phyloP scores from a whole-genome alignment of 768 basidiomycete genomes.

The Boletus bicolor region DNA sequence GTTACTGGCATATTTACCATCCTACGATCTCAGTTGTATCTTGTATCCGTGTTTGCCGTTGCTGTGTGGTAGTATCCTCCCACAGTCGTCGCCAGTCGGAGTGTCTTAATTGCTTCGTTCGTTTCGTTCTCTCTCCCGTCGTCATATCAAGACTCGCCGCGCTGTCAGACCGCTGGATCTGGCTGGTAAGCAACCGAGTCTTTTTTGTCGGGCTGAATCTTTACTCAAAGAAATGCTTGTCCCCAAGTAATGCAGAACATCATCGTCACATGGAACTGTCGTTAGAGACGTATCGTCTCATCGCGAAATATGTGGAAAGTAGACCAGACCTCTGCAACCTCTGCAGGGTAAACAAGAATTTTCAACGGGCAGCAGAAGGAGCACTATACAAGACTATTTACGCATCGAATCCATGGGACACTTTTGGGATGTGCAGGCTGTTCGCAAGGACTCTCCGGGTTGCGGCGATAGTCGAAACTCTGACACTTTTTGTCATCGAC shows the following conservation, averaged over 20 bases:
- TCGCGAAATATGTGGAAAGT: conserved; percentile 50
- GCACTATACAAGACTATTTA: conserved; percentile 59
- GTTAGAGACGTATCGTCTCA: conserved; percentile 55
- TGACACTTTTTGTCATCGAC: conserved; percentile 46
- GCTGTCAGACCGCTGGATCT: neutral
- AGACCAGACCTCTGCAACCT: conserved; percentile 54
- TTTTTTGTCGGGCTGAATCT: neutral
- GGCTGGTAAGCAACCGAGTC: conserved; percentile 7
- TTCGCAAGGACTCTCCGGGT: conserved; percentile 47
- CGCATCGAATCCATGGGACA: conserved; percentile 39
- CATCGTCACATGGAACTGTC: conserved; percentile 53
- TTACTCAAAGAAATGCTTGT: neutral
- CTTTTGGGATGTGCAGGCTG: conserved; percentile 45
- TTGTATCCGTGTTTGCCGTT: neutral
- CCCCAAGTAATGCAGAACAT: conserved; percentile 35
- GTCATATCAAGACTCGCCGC: neutral
- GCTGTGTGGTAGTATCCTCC: neutral
- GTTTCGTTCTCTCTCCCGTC: neutral
- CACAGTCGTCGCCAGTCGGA: neutral
- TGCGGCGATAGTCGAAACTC: conserved; percentile 49
- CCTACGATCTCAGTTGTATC: neutral
- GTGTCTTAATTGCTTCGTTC: neutral
- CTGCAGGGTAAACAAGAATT: conserved; percentile 55
- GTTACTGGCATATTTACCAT: neutral
- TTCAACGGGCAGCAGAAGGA: conserved; percentile 53